These are phyloP conservation scores for Rhodamnia argentea DNA, from an alignment of 345 rosid species.

Conservation along the genomic window DNA sequence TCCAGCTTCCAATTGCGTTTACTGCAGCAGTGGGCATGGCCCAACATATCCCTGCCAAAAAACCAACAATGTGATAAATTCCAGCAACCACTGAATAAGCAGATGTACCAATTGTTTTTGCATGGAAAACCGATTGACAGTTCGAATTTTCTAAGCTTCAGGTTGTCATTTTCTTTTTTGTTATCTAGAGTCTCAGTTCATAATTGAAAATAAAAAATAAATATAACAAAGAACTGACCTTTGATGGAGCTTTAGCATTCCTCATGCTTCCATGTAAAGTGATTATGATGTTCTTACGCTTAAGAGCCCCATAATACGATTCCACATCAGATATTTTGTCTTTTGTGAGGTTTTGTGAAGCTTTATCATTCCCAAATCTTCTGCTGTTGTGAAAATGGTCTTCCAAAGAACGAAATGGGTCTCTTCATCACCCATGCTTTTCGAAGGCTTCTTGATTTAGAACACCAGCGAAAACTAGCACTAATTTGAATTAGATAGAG, in stretches of 20 bases:
- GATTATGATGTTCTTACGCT: rapidly evolving
- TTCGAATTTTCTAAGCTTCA: neutral
- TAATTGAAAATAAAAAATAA: neutral
- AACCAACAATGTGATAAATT: neutral
- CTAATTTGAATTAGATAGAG: neutral
- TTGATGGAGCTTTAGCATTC: neutral
- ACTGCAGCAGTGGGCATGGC: neutral
- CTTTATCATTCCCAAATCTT: neutral
- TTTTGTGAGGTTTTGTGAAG: neutral
- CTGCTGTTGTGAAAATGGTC: neutral
- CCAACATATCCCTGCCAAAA: neutral
- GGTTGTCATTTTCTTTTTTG: neutral
- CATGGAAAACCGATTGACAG: neutral
- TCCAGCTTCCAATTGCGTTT: rapidly evolving
- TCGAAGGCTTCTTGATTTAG: neutral
- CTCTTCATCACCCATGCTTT: neutral
- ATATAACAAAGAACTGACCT: neutral
- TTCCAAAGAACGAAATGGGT: rapidly evolving
- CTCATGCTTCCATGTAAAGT: neutral
- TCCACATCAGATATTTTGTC: neutral
- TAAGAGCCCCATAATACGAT: neutral
- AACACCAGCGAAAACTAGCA: neutral
- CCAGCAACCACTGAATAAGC: neutral
- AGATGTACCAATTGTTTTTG: neutral
- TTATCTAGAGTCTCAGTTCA: neutral